These are phyloP conservation scores for Chondrus crispus DNA, from an alignment of 23 red algal genomes.

Conservation along the genomic window DNA sequence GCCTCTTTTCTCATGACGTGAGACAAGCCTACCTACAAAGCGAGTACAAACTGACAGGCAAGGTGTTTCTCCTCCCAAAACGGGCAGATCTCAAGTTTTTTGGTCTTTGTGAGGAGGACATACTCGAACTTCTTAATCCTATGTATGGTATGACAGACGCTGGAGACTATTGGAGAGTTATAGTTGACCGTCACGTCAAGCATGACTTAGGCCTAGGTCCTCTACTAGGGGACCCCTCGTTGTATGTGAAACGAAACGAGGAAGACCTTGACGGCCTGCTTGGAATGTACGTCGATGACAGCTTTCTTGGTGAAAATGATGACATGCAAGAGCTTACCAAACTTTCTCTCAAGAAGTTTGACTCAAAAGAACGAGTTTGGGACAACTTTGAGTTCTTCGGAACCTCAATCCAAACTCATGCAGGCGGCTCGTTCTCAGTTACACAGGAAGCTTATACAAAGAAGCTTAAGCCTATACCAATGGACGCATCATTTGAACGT, in stretches of 20 bases:
- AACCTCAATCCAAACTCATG: no score
- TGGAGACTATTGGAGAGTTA: background rate
- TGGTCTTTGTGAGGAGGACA: background rate
- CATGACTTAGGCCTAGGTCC: background rate
- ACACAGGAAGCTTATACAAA: background rate
- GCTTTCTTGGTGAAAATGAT: background rate
- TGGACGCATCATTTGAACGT: background rate
- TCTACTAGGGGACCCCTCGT: background rate
- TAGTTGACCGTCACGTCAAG: background rate
- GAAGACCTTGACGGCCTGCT: background rate
- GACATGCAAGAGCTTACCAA: background rate
- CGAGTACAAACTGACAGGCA: background rate
- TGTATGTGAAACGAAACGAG: background rate
- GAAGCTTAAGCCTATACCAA: background rate
- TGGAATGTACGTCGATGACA: background rate
- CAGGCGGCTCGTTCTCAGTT: no score
- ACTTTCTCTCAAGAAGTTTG: no score
- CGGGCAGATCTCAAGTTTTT: no score
- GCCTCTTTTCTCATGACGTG: background rate
- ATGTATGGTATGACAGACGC: background rate
- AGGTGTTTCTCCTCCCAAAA: background rate
- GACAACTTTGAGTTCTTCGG: no score
- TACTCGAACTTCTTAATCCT: background rate
- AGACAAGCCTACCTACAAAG: slow-evolving; percentile 20
- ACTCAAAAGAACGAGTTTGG: no score